Percentiles rank a stretch among this genome's conserved stretches.
phyloP scores from a whole-genome alignment of 768 basidiomycete genomes.

The Clitopilus hobsonii region DNA sequence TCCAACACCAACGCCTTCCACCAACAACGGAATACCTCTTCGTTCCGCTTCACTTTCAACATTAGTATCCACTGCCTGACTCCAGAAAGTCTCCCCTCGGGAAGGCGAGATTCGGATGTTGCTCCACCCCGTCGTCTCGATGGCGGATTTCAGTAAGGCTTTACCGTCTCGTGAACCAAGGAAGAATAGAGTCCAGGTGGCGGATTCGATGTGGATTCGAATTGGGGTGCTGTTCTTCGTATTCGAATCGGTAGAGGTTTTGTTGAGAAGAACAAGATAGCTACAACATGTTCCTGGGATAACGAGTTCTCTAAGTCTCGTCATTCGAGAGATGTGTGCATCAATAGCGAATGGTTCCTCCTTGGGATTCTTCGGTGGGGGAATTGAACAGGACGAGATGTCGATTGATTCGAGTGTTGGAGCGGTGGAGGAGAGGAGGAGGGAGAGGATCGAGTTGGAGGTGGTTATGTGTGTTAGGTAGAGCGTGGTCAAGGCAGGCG shows the following conservation, averaged over 20 bases:
- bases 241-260: not conserved
- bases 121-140: not conserved
- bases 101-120: not conserved
- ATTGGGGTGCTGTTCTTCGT: not conserved
- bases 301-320: not conserved
- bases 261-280: not conserved
- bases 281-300: not conserved
- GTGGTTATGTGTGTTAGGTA: not conserved
- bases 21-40: no score
- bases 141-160: not conserved
- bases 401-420: not conserved
- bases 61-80: no score
- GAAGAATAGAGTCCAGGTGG: not conserved
- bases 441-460: not conserved
- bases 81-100: not conserved
- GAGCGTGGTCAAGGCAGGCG: not conserved
- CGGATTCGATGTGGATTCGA: not conserved
- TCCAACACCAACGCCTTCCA: not conserved
- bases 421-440: not conserved
- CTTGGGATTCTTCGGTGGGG: not conserved
- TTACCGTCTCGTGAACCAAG: not conserved
- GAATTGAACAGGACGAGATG: not conserved
- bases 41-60: no score
- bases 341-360: not conserved
- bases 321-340: not conserved